A percentile compares a stretch with the other conserved stretches of the same genome.
phyloP scores from a whole-genome alignment of 495 filamentous ascomycete species.

The Trichocladium uniseriatum region DNA sequence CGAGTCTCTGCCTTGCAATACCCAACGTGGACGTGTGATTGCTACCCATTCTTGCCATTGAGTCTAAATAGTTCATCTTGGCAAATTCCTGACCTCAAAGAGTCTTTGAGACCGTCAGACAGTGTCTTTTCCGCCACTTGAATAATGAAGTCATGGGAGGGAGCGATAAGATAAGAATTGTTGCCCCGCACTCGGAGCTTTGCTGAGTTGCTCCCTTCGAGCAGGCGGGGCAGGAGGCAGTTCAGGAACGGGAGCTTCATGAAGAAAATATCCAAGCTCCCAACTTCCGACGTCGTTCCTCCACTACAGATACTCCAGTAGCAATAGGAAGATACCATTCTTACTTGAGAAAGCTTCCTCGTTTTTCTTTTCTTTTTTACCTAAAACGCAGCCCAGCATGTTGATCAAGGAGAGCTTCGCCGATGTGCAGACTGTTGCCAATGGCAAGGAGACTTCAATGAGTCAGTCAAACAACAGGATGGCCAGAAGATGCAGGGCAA shows the following conservation, averaged over 20 bases:
- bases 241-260: too few species aligned
- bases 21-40: not conserved
- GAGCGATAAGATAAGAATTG: conserved; percentile 26
- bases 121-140: not conserved
- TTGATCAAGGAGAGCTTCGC: conserved; percentile 37
- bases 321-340: too few species aligned
- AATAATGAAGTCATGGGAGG: not conserved
- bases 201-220: not conserved
- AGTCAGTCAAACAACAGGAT: conserved; percentile 19
- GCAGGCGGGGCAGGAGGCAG: conserved; percentile 12
- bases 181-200: conserved; percentile 17
- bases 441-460: conserved; percentile 42
- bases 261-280: not conserved
- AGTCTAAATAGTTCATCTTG: not conserved
- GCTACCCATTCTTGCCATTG: not conserved
- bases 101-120: too few species aligned
- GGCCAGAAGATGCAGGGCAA: not conserved
- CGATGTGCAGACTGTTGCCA: conserved; percentile 33
- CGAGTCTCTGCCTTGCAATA: conserved; percentile 11
- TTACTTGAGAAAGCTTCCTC: too few species aligned
- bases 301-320: too few species aligned
- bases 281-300: not conserved
- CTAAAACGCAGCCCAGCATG: conserved; percentile 27
- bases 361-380: too few species aligned
- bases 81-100: too few species aligned